Base-by-base conservation (phyloP, 768 basidiomycete genomes). In the Leccinum arenicola region DNA sequence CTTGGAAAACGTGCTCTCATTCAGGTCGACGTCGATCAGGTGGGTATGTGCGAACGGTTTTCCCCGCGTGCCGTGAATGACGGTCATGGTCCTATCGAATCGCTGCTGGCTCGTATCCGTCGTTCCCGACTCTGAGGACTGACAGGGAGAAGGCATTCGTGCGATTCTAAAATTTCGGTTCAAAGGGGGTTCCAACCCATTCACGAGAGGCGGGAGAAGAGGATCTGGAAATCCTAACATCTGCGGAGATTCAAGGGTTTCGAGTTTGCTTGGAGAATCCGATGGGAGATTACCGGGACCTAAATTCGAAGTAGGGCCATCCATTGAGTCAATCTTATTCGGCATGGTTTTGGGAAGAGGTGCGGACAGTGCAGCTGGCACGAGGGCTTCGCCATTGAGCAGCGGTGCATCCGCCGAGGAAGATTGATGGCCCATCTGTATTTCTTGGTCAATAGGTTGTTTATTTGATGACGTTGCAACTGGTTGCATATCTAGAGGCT, bases 1-100 rank as follows among this genome's bases (percentile, higher is more conserved):
- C 29, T 63, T 61, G 40, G 66, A 25, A 61, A 67, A 71, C 6
- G 70, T 61, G 14, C 61, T 56, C 23, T 76, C 68, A 25, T 64
- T 62, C 55, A 80, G 65, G 27, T 55, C 52, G 59, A 78, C 68
- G 9, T 66, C 64, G n/a, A 73, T 55, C 23, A 35, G 14, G 29
- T 70, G 67, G 27, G 59, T 53, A 58, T 63, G 56, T 15, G 62
- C 45, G 55, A 65, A 66, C 35, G 70, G 36, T 21, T 60, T 65
- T 25, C 68, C 71, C 31, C 57, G 64, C 12, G 25, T 53, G 47
- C 48, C 51, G 10, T 66, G 56, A 38, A 73, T 57, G 23, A 73
- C 50, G 10, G 57, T 53, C 61, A 63, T 74, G 11, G 62, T 35
- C 17, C 50, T 56, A 45, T 60, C 64, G 23, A 65, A 68, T 51